Evolutionary conservation across 345 rosid species (phyloP), one percentile per base, ranked within the genome.

Genomic region (Capsella bursapastoris): DNA sequence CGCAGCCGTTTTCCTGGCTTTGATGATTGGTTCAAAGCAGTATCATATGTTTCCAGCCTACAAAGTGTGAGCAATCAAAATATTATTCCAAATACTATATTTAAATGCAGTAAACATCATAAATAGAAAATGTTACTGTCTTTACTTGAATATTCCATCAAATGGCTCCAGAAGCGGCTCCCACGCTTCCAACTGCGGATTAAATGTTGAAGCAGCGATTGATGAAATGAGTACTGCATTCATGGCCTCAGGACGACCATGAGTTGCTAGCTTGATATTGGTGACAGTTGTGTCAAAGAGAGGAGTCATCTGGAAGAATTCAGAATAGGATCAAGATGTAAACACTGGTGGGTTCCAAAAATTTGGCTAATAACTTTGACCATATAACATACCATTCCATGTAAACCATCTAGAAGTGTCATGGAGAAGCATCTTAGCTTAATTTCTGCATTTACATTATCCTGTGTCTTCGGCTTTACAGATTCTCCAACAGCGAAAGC

Each of bases 161-260:
- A 95, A 95, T 18, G 99, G 97, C 80, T 95, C 99, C 82, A 95
- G 86, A 82, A 95, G 83, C 59, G 99, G 99, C 77, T 95, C 99
- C 99, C 99, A 95, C 41, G 97, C 92, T 85, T 92, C 99, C 62
- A 92, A 82, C 64, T 95, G 97, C 41, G 91, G 83, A 69, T 95
- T 95, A 80, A 95, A 95, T 66, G 93, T 83, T 59, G 99, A 95
- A 64, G 97, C 97, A 73, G 97, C 97, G 76, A 95, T 86, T 51
- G 97, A 92, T 43, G 96, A 88, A 71, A 90, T 73, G 57, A 95
- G 86, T 44, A 90, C 99, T 43, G 97, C 97, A 89, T 88, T 92
- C 99, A 95, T 92, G 65, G 99, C 93, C 76, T 92, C 96, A 64
- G 83, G 66, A 64, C 78, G 90, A 78, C 99, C 99, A 78, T 95